phyloP scores from a whole-genome alignment of 1,284 basidiomycete genomes.

The Moniliella sp. region DNA sequence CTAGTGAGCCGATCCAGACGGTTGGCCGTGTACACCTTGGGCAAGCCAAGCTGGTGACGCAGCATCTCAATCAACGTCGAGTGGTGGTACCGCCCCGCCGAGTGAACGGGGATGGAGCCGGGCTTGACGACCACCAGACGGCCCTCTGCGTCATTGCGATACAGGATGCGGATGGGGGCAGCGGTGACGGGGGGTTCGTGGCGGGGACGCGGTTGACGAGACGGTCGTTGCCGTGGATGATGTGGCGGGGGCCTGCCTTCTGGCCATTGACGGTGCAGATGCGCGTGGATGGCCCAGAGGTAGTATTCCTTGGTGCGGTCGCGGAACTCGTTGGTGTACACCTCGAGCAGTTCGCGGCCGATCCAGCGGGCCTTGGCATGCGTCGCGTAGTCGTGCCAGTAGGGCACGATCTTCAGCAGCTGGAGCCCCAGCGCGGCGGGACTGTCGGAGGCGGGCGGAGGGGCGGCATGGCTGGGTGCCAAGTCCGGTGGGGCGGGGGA shows the following conservation, averaged over 20 bases:
- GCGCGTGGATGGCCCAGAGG: slow-evolving; percentile 51
- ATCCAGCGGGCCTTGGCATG: slow-evolving; percentile 80
- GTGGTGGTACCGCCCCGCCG: slow-evolving; percentile 18
- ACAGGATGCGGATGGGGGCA: slow-evolving; percentile 58
- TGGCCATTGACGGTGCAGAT: slow-evolving; percentile 80
- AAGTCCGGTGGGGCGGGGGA: too few relatives aligned
- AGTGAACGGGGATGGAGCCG: slow-evolving; percentile 29
- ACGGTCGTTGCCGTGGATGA: slow-evolving; percentile 66
- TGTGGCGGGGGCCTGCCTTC: slow-evolving; percentile 53
- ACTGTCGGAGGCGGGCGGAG: background rate
- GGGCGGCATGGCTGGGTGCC: background rate
- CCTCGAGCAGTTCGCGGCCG: slow-evolving; percentile 48
- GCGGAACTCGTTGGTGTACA: slow-evolving; percentile 35
- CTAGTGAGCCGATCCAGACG: slow-evolving; percentile 82
- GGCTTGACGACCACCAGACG: slow-evolving; percentile 57
- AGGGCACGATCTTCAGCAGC: background rate
- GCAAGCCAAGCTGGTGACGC: slow-evolving; percentile 58
- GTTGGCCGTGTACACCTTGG: slow-evolving; percentile 65
- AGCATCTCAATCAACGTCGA: slow-evolving; percentile 56
- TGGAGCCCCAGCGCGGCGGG: background rate
- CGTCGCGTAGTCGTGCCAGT: slow-evolving; percentile 43
- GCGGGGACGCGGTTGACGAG: slow-evolving; percentile 71
- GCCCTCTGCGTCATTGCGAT: slow-evolving; percentile 53
- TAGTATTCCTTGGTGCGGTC: slow-evolving; percentile 36
- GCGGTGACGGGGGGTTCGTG: slow-evolving; percentile 89